Base-by-base conservation (phyloP, 768 basidiomycete species). In the Dioszegia aurantiaca region DNA sequence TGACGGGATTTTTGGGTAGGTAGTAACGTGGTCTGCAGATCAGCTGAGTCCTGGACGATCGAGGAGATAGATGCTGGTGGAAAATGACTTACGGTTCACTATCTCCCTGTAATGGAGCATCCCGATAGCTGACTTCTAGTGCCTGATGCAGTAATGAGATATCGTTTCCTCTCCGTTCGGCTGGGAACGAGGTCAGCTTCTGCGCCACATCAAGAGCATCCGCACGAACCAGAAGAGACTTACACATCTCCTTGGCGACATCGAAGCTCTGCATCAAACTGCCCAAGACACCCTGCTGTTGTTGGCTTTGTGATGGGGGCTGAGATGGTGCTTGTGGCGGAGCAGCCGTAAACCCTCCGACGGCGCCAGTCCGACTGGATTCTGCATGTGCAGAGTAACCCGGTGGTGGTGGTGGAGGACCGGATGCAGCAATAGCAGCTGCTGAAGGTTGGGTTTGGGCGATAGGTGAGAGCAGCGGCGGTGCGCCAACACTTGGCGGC, bases 251-350 rank as follows among this genome's bases (percentile, higher is more conserved):
- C 79, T 97, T 98, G 42, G 94, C 91, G 44, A 82, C 87, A 80
- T 98, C 94, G 71, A 97, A 98, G 39, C 90, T 91, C 21, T 87
- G 85, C 39, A 97, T 92, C 53, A 99, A 81, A 73, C 97, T 94
- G 11, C 90, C 89, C 72, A 99, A 74, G 86, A 90, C 56, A 86
- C 72, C 64, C 39, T 65, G 65, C 21, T 62, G 68, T 36, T 46
- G 44, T 31, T 47, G 17, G 6, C 24, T 23, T 21, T 37, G 36
- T 14, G 3, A 43, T 48, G 11, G 56, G 16, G 17, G 30, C 46
- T 21, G 27, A 56, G 41, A 27, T 23, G 9, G 40, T n/a, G 14
- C 16, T 24, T 27, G 36, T 3, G 31, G 28, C 40, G 57, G 33
- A 42, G 48, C 28, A 17, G 59, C 31, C 40, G 31, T 53, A 24